A percentile compares a stretch with the other conserved stretches of the same genome.
These are phyloP conservation scores for Coemansia sp. DNA, from an alignment of 192 early-diverging fungal species.

Conservation along the genomic window DNA sequence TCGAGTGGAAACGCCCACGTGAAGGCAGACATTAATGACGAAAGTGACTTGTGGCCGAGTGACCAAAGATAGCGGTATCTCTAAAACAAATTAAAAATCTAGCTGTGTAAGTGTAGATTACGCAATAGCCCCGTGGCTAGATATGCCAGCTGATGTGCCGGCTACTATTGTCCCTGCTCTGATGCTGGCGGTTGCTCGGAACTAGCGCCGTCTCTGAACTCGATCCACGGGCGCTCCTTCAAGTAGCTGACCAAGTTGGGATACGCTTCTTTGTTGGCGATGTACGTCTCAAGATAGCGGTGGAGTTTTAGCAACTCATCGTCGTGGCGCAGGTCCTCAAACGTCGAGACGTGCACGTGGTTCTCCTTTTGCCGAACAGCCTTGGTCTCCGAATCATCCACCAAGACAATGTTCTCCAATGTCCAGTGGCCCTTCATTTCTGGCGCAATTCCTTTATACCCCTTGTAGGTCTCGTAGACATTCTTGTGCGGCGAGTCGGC, in stretches of 20 bases:
- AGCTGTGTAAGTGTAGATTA: background rate
- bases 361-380: conserved; percentile 35
- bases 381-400: conserved; percentile 50
- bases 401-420: conserved; percentile 35
- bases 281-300: conserved; percentile 23
- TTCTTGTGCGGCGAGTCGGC: conserved; percentile 23
- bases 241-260: conserved; percentile 27
- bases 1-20: background rate
- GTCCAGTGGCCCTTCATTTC: conserved; percentile 29
- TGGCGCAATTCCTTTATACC: conserved; percentile 17
- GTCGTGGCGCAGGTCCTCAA: conserved; percentile 11
- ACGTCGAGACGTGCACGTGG: conserved; percentile 39
- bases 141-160: background rate
- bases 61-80: background rate
- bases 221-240: conserved; percentile 24
- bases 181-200: background rate
- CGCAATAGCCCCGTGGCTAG: background rate
- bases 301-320: conserved; percentile 25
- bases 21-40: background rate
- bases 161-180: background rate
- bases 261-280: conserved; percentile 9
- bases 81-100: background rate
- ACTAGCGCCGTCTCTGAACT: conserved; percentile 6
- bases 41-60: background rate
- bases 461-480: conserved; percentile 14